These are phyloP conservation scores for Phialocephala subalpina DNA, from an alignment of 2,329 filamentous ascomycete genomes.

Conservation along the genomic window DNA sequence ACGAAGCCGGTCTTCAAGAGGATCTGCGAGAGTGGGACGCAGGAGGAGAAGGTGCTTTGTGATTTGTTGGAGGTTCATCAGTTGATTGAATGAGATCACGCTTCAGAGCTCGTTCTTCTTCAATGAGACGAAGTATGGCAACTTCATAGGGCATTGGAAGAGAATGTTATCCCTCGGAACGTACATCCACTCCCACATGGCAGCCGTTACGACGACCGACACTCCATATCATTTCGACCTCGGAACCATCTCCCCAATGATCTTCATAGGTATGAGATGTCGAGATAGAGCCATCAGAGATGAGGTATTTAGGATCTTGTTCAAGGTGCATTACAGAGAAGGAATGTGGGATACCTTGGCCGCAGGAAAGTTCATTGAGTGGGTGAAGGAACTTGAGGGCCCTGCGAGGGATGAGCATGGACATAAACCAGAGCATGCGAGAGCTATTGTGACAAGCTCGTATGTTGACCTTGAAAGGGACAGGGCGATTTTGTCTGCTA, in stretches of 20 bases:
- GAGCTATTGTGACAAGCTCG: slow-evolving; percentile 16
- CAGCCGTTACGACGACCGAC: background rate
- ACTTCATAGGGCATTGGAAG: slow-evolving; percentile 21
- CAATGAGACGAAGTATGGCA: slow-evolving; percentile 18
- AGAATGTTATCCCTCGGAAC: slow-evolving; percentile 15
- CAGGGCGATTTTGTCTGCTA: slow-evolving; percentile 13
- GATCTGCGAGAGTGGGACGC: slow-evolving; percentile 4
- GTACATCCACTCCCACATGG: slow-evolving; percentile 18
- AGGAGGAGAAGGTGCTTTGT: slow-evolving; percentile 19
- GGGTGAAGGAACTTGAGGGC: slow-evolving; percentile 21
- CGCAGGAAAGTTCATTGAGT: background rate
- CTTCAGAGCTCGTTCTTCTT: slow-evolving; percentile 22
- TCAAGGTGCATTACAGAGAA: slow-evolving; percentile 15
- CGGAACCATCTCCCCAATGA: slow-evolving; percentile 11
- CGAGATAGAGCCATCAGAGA: slow-evolving; percentile 17
- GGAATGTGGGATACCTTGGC: slow-evolving; percentile 23
- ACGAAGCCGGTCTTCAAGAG: slow-evolving; percentile 4
- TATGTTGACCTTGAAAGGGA: slow-evolving; percentile 19
- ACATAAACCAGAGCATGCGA: slow-evolving; percentile 19
- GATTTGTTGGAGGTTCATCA: slow-evolving; percentile 17
- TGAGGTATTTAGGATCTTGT: slow-evolving; percentile 11
- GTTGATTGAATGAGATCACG: slow-evolving; percentile 26
- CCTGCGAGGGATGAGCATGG: slow-evolving; percentile 22
- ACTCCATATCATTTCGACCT: slow-evolving; percentile 21
- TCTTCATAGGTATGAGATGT: slow-evolving; percentile 15